A percentile compares a stretch with the other conserved stretches of the same genome.
phyloP scores from a whole-genome alignment of 257 asterid genomes.

The Lithospermum erythrorhizon region DNA sequence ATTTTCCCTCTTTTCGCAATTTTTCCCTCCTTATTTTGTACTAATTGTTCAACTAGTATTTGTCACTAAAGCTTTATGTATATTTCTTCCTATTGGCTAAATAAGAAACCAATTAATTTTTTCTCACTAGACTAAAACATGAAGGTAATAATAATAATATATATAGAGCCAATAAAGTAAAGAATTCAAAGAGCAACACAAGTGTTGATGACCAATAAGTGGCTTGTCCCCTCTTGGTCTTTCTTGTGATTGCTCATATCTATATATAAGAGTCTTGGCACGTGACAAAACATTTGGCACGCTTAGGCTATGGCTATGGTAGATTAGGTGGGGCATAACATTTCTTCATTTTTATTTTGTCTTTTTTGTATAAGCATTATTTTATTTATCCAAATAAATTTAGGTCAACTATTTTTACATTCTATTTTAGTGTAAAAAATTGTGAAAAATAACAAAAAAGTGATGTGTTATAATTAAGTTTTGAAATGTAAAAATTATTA shows the following conservation, averaged over 20 bases:
- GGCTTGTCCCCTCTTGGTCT: neutral
- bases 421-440: no score
- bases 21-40: neutral
- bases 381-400: no score
- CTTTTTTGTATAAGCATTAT: no score
- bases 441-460: no score
- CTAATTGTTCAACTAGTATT: no score
- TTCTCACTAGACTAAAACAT: neutral
- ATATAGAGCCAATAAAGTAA: neutral
- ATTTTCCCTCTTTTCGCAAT: slow-evolving; percentile 14
- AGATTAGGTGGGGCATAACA: neutral
- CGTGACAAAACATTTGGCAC: slow-evolving; percentile 3
- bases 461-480: no score
- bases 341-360: no score
- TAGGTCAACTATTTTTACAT: no score
- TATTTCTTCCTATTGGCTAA: slow-evolving; percentile 3
- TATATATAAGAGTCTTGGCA: slow-evolving; percentile 4
- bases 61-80: slow-evolving; percentile 10
- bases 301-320: neutral
- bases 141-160: neutral
- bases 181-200: neutral
- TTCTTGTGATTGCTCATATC: neutral
- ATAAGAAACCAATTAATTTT: neutral
- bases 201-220: neutral
- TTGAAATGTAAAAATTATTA: no score